Conservation (phyloP, 192 early-diverging fungal species). For the Backusella morwellensis region DNA sequence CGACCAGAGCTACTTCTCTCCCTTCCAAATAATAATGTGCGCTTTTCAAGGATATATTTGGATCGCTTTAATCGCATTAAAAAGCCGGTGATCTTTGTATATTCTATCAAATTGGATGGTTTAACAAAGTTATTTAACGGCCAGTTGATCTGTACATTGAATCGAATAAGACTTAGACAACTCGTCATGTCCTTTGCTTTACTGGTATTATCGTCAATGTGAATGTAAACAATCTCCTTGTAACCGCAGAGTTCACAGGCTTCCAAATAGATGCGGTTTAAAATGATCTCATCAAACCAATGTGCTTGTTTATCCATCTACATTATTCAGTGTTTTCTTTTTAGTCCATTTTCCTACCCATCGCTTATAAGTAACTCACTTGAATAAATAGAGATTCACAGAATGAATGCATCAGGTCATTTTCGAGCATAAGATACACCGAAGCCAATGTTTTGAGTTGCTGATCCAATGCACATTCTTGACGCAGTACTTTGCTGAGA, state of each 20-base stretch:
- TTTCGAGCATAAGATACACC: conserved; percentile 40
- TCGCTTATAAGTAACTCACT: not conserved
- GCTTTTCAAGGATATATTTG: conserved; percentile 37
- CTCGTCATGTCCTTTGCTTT: not conserved
- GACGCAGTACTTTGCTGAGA: conserved; percentile 23
- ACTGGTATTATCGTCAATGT: conserved; percentile 8
- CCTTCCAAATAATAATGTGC: conserved; percentile 24
- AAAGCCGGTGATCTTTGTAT: conserved; percentile 29
- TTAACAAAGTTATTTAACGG: conserved; percentile 39
- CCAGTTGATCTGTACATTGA: conserved; percentile 21
- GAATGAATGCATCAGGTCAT: conserved; percentile 40
- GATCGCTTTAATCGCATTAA: conserved; percentile 37
- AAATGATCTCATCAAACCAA: conserved; percentile 35
- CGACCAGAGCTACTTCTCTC: not conserved
- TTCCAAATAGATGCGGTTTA: conserved; percentile 32
- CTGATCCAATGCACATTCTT: conserved; percentile 17
- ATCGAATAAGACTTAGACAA: conserved; percentile 4
- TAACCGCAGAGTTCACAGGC: conserved; percentile 12
- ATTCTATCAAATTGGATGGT: conserved; percentile 11
- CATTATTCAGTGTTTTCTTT: not conserved
- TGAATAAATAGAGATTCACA: conserved; percentile 31
- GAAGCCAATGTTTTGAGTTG: conserved; percentile 32
- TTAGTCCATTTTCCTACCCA: not conserved
- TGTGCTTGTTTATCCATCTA: conserved; percentile 38
- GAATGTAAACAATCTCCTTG: conserved; percentile 23